These are phyloP conservation scores for Didymella pomorum DNA, from an alignment of 2,329 filamentous ascomycete species.

Conservation along the genomic window DNA sequence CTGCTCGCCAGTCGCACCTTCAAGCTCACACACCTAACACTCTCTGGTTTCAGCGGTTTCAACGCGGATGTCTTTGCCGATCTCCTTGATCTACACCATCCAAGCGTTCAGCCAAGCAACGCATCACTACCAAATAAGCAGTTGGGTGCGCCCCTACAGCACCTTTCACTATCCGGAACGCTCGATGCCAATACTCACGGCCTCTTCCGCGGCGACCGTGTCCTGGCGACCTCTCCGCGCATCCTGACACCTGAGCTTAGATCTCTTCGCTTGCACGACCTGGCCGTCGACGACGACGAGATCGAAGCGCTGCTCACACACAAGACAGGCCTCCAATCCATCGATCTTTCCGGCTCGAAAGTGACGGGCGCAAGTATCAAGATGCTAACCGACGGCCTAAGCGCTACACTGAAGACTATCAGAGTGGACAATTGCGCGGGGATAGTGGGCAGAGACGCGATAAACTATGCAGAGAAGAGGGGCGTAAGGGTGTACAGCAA, in stretches of 20 bases:
- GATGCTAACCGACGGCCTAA: slow-evolving; percentile 42
- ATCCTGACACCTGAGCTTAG: slow-evolving; percentile 33
- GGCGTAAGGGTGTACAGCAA: slow-evolving; percentile 36
- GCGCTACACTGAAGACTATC: slow-evolving; percentile 37
- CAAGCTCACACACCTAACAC: slow-evolving; percentile 29
- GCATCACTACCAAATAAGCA: slow-evolving; percentile 6
- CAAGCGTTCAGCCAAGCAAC: neutral
- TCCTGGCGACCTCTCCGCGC: slow-evolving; percentile 25
- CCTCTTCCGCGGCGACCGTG: slow-evolving; percentile 13
- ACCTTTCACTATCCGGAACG: slow-evolving; percentile 15
- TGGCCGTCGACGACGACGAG: slow-evolving; percentile 41
- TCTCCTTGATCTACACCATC: slow-evolving; percentile 23
- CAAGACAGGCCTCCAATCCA: slow-evolving; percentile 12
- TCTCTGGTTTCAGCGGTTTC: slow-evolving; percentile 24
- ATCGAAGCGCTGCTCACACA: slow-evolving; percentile 38
- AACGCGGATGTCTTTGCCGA: slow-evolving; percentile 11
- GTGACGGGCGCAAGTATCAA: slow-evolving; percentile 55
- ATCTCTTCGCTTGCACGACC: slow-evolving; percentile 26
- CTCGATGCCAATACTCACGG: neutral
- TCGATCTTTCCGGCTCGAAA: slow-evolving; percentile 49
- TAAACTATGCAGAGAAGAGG: slow-evolving; percentile 51
- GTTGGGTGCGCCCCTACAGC: slow-evolving; percentile 10
- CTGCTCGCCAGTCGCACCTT: slow-evolving; percentile 7
- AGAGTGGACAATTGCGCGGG: slow-evolving; percentile 47
- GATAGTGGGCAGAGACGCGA: slow-evolving; percentile 50